phyloP scores from a whole-genome alignment of 2,329 filamentous ascomycete genomes.

The Trichoderma simmonsii region DNA sequence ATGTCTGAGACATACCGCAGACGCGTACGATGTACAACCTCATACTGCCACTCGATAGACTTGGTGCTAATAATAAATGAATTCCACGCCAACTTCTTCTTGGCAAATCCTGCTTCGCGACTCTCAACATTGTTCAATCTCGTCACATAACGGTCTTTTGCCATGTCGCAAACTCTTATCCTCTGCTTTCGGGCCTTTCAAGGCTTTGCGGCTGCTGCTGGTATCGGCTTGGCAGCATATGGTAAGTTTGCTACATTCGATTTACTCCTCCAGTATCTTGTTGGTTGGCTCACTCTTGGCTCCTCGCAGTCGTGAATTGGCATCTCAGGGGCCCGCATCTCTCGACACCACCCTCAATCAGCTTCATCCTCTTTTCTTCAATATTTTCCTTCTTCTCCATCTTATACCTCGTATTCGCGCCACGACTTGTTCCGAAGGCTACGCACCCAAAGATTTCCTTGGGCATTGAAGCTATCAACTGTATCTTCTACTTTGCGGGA shows the following conservation, averaged over 20 bases:
- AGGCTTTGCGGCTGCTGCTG: conserved; percentile 21
- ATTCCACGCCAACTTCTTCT: neutral
- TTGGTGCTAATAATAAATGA: neutral
- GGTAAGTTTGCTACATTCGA: conserved; percentile 17
- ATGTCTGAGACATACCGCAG: conserved; percentile 8
- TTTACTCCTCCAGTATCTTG: neutral
- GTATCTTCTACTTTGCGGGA: conserved; percentile 56
- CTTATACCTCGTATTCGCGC: conserved; percentile 47
- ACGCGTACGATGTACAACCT: neutral
- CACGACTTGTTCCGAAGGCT: neutral
- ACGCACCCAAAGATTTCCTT: conserved; percentile 44
- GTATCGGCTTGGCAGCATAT: conserved; percentile 23
- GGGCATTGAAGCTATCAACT: conserved; percentile 49
- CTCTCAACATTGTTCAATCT: neutral
- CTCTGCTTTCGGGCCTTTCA: conserved; percentile 22
- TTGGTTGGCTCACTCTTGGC: neutral
- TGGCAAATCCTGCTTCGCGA: neutral
- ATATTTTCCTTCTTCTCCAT: conserved; percentile 55
- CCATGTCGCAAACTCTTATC: conserved; percentile 21
- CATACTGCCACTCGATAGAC: neutral
- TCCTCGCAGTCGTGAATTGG: conserved; percentile 54
- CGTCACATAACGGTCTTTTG: neutral
- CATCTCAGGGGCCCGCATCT: conserved; percentile 55
- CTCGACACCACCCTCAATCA: conserved; percentile 53
- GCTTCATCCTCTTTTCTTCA: conserved; percentile 56